These are phyloP conservation scores for Urochloa ruziziensis DNA, from an alignment of 176 grass and related monocot genomes.

Conservation along the genomic window DNA sequence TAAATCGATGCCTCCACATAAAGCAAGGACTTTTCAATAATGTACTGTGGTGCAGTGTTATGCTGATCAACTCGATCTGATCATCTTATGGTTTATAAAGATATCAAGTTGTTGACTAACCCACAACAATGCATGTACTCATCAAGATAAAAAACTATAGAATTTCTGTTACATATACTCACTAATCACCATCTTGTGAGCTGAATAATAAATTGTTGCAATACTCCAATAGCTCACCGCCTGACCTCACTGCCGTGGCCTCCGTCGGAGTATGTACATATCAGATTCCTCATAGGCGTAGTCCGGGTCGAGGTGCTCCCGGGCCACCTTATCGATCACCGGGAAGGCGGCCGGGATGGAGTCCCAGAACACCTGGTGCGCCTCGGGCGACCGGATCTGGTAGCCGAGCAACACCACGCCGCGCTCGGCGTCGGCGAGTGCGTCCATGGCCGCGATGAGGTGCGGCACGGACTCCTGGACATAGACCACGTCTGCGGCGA, in stretches of 20 bases:
- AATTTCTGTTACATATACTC: not conserved
- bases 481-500: conserved; percentile 91
- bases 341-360: conserved; percentile 52
- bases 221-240: not conserved
- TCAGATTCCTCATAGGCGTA: conserved; percentile 82
- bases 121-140: not conserved
- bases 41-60: not conserved
- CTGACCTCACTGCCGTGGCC: conserved; percentile 36
- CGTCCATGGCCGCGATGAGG: conserved; percentile 78
- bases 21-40: not conserved
- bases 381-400: conserved; percentile 81
- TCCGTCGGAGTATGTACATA: conserved; percentile 72
- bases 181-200: not conserved
- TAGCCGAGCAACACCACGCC: conserved; percentile 79
- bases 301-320: conserved; percentile 76
- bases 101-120: not conserved
- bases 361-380: conserved; percentile 77
- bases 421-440: conserved; percentile 56
- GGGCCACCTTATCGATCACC: conserved; percentile 71
- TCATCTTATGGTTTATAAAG: not conserved
- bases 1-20: not conserved
- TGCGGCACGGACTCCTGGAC: conserved; percentile 77
- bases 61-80: not conserved
- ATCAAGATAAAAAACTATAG: not conserved
- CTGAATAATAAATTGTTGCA: not conserved